Evolutionary conservation across 345 rosid genomes (phyloP), one percentile per base, ranked within the genome.

Genomic region (Turritis glabra): DNA sequence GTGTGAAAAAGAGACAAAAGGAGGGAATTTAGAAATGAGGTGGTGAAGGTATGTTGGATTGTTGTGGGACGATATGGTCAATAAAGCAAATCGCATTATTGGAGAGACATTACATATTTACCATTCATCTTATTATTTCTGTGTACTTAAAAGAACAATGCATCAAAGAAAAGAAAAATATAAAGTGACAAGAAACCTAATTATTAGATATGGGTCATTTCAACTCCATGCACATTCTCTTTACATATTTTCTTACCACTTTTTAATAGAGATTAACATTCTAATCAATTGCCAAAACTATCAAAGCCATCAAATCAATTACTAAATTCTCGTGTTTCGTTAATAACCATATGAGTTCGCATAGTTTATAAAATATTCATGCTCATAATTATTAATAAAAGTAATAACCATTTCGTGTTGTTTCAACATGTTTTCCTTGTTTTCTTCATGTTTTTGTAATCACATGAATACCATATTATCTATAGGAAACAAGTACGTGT

Each of bases 31-130:
- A 48, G 69, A 65, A 71, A 70, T 59, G 74, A 75, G 61, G 44
- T 57, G 32, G 57, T 61, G 70, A 76, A 67, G 61, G 53, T 51
- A 65, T 23, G 63, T 48, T 77, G 80, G 72, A 77, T 69, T 71
- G 72, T 77, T 77, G 73, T 71, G 63, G 22, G 32, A 38, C 55
- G 69, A 71, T 65, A 15, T 81, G 87, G 88, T 87, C 87, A 85
- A 89, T 81, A 84, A 80, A 78, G 79, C 76, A 72, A 19, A 55
- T 59, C 77, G 73, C 73, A 78, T 82, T 73, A 77, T 74, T 80
- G 82, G 77, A 65, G 72, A 52, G 58, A 75, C 70, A 75, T 76
- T 60, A 22, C 64, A 52, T 76, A 40, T 75, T 62, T 51, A 58
- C 59, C 51, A 30, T 61, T 77, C 75, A 21, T 43, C 60, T 30